Base-by-base conservation (phyloP, 768 basidiomycete genomes). In the Macrolepiota dolichaula region DNA sequence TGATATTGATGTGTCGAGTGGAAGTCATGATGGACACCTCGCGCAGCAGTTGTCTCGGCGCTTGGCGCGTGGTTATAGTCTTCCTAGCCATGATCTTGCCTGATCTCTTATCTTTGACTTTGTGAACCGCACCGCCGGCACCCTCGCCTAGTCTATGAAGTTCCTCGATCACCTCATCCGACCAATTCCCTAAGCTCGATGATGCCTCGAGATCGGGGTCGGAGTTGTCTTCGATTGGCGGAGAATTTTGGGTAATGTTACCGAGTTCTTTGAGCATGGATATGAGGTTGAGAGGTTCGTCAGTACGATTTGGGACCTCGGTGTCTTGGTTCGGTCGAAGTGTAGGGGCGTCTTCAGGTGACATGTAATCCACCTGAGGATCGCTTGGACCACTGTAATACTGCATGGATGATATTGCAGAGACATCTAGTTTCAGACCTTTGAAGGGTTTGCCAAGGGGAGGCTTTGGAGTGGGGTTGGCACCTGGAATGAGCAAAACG, bases 71-170 rank as follows among this genome's bases (percentile, higher is more conserved):
- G 32, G 92, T 92, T 70, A 96, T 94, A 9, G 93, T 91, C 80
- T 99, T 99, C 69, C 95, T 86, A 4, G 97, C 97, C 85, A 97
- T 88, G 67, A 95, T 82, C 71, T 79, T 78, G 36, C 85, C 85
- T 1, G 86, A 92, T 57, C 89, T 87, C 69, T 81, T 88, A 73
- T 97, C 93, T 71, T 79, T 85, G 51, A 98, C 96, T 74, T 94
- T 95, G 73, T 96, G 88, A 11, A 99, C 97, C 7, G 94, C 95
- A 50, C 97, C 97, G 50, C 96, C 95, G 58, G 95, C 94, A 44
- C 97, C 97, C 69, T 98, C 95, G 19, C 97, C 97, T 1, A 99
- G 78, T 57, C 92, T 85, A 13, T 77, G 72, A 9, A 94, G 64
- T 65, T 92, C 90, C 65, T 94, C 90, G 59, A 98, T 80, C 59